Evolutionary conservation across 257 asterid genomes (phyloP).

Genomic region (Agastache rugosa): DNA sequence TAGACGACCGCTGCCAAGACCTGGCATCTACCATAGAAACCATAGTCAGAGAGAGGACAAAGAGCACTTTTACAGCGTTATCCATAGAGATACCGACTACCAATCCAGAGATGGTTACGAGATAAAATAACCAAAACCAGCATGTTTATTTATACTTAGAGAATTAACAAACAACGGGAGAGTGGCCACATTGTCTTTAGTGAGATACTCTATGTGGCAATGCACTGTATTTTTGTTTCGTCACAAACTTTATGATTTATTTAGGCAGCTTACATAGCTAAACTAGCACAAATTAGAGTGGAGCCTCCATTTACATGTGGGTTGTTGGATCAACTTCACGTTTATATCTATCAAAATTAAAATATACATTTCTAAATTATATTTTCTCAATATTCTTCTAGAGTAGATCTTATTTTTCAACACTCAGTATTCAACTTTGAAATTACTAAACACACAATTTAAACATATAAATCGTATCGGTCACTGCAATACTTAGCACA

Average conservation of each 20-base stretch:
- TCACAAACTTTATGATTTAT: slow-evolving; percentile 44
- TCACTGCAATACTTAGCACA: no score
- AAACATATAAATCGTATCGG: no score
- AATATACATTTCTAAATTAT: slow-evolving; percentile 22
- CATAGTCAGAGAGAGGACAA: slow-evolving; percentile 46
- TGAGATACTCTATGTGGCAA: slow-evolving; percentile 46
- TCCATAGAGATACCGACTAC: slow-evolving; percentile 48
- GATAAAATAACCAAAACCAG: slow-evolving; percentile 39
- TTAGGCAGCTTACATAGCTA: slow-evolving; percentile 41
- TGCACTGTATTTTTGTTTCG: slow-evolving; percentile 33
- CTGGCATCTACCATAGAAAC: slow-evolving; percentile 49
- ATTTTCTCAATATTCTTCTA: slow-evolving; percentile 21
- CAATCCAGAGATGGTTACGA: slow-evolving; percentile 32
- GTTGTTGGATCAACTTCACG: slow-evolving; percentile 66
- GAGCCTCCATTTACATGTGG: slow-evolving; percentile 62
- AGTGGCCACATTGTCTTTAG: slow-evolving; percentile 38
- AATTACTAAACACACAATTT: no score
- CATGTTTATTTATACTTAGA: slow-evolving; percentile 60
- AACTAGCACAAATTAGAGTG: slow-evolving; percentile 50
- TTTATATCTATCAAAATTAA: slow-evolving; percentile 35
- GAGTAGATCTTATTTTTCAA: slow-evolving; percentile 29
- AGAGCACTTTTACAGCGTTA: slow-evolving; percentile 40
- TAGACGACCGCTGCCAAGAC: slow-evolving; percentile 49
- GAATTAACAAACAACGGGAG: slow-evolving; percentile 33
- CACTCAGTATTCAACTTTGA: slow-evolving; percentile 25